phyloP scores from a whole-genome alignment of 192 early-diverging fungal genomes.

The Paraglomus brasilianum region DNA sequence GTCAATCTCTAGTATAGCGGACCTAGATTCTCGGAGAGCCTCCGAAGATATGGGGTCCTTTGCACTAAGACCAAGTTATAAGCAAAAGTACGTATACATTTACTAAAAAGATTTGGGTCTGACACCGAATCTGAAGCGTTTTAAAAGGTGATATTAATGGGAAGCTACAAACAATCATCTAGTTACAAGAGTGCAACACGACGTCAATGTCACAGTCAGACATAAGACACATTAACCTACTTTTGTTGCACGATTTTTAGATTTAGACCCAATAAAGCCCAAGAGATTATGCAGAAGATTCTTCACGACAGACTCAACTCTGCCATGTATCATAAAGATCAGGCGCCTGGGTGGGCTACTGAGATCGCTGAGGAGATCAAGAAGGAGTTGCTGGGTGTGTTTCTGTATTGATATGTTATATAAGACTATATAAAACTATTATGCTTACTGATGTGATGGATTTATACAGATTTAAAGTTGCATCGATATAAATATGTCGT shows the following conservation, averaged over 20 bases:
- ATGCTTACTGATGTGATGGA: background rate
- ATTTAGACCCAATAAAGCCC: background rate
- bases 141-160: too few species aligned
- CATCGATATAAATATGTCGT: constrained; percentile 29
- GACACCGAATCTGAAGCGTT: too few species aligned
- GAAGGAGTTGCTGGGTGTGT: constrained; percentile 24
- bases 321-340: constrained; percentile 33
- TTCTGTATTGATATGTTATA: too few species aligned
- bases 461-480: constrained; percentile 18
- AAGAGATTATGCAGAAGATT: constrained; percentile 22
- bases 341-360: constrained; percentile 28
- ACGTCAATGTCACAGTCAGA: constrained; percentile 7
- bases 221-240: constrained; percentile 28
- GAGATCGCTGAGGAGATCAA: constrained; percentile 30
- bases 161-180: too few species aligned
- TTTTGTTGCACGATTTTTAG: constrained; percentile 31
- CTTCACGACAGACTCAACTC: constrained; percentile 18
- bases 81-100: constrained; percentile 28
- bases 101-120: too few species aligned
- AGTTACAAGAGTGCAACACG: too few species aligned
- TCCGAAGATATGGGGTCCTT: too few species aligned
- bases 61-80: constrained; percentile 12
- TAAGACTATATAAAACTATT: background rate
- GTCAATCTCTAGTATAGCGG: too few species aligned
- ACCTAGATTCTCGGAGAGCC: too few species aligned